Base-by-base conservation (phyloP, 495 filamentous ascomycete genomes). In the Aspergillus heteromorphus region DNA sequence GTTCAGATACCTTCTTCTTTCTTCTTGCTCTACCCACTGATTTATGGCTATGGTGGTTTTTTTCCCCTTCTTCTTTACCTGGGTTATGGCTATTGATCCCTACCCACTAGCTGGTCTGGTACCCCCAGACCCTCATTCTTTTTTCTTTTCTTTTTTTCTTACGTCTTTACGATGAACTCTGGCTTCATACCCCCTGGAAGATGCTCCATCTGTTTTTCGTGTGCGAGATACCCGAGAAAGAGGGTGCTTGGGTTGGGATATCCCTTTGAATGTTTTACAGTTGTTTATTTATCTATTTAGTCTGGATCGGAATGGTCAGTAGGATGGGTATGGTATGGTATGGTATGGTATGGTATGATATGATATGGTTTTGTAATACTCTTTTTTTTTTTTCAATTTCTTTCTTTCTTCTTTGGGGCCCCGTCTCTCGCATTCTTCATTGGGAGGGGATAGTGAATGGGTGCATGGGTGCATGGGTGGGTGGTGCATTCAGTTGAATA, bases 121-220 rank as follows among this genome's bases (percentile, higher is more conserved):
- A n/a, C n/a, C n/a, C n/a, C n/a, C n/a, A n/a, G n/a, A n/a, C n/a
- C n/a, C n/a, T n/a, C n/a, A n/a, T 56, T 51, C 9, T 54, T 59
- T 17, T 43, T 51, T 19, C 51, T 20, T 8, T 51, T 54, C 27
- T 51, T 48, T 31, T 48, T 4, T 60, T 52, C 21, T 57, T 54
- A 63, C 40, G 61, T 59, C 58, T 52, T 23, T 54, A 61, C 47
- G 61, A 64, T 55, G 57, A 57, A 53, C 49, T 41, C 43, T 51
- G 17, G 23, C 19, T 58, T 55, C 52, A 60, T 63, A 63, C 60
- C 60, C 23, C 60, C 27, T 51, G 53, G 51, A 34, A 56, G 41
- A 55, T 54, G 18, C 27, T 43, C 43, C 34, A 20, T 52, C 41
- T 51, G 31, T 38, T 59, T 38, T 59, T 51, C 18, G 48, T 53